Base-by-base conservation (phyloP, 768 basidiomycete species). In the Collybia sp. region DNA sequence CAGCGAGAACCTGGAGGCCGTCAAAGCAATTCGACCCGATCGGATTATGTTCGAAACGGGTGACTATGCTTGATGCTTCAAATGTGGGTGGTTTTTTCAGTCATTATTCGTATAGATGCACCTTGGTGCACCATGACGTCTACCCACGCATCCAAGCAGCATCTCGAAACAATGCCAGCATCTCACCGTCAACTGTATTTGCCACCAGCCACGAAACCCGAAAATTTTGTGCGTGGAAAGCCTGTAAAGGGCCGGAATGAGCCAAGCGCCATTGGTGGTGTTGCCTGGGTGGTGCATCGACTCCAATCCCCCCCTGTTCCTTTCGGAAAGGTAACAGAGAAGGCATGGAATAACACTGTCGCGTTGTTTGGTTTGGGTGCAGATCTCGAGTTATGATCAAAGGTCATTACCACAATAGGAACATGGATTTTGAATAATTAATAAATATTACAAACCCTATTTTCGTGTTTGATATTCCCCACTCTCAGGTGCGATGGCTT, bases 241-340 rank as follows among this genome's bases (percentile, higher is more conserved):
- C 68, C 79, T 2, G 81, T 89, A 36, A 91, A 90, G 63, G 85
- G 88, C 2, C 70, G 90, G 35, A 88, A 85, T 53, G 90, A 92
- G 55, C 87, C 89, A 3, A 66, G 62, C 31, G 66, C 75, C 1
- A 75, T 85, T 17, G 84, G 83, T 5, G 76, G 74, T 18, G 79
- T 91, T 9, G 90, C 86, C 16, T 88, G 84, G 80, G 79, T 88
- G 10, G 67, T 90, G 10, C 72, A 72, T 53, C 60, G 59, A 48
- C 50, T 81, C 35, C 66, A 74, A 13, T 72, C 66, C 25, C 25
- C 25, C 8, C 25, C 25, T 2, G 58, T 76, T 5, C 47, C 76
- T 0, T 64, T 85, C 19, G 79, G 85, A 49, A 68, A 73, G 45
- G 63, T 91, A 0, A 66, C 73, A 3, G 75, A 80, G 52, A 70